These are phyloP conservation scores for Setaria viridis DNA, from an alignment of 202 grass and related monocot genomes.

Conservation along the genomic window DNA sequence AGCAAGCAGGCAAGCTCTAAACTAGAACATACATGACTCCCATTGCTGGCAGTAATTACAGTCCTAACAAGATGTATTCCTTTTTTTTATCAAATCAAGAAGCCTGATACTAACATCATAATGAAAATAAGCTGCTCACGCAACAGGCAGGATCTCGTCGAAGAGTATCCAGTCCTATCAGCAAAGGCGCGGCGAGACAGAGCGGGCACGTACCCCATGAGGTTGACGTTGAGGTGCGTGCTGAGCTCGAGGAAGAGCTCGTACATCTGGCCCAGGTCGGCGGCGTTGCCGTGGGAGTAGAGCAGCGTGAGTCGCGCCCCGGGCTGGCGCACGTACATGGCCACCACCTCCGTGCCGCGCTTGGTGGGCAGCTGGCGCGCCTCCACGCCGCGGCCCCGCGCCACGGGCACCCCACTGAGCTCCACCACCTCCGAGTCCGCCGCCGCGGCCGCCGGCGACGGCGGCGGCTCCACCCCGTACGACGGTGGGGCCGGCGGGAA, in stretches of 20 bases:
- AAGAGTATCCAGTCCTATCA: background rate
- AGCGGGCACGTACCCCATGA: constrained; percentile 64
- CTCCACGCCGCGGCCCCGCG: constrained; percentile 63
- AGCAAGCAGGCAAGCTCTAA: background rate
- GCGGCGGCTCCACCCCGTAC: constrained; percentile 58
- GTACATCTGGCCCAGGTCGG: constrained; percentile 90
- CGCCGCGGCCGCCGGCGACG: constrained; percentile 32
- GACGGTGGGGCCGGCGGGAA: constrained; percentile 66
- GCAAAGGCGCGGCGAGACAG: background rate
- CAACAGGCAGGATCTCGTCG: background rate
- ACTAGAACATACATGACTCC: background rate
- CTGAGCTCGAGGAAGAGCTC: constrained; percentile 93
- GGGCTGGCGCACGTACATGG: constrained; percentile 77
- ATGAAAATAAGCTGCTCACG: background rate
- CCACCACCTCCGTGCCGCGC: constrained; percentile 72
- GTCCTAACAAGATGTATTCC: background rate
- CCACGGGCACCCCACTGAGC: constrained; percentile 57
- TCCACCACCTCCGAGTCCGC: constrained; percentile 58
- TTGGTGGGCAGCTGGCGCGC: constrained; percentile 67
- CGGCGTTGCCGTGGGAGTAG: constrained; percentile 92
- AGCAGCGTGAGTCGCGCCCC: constrained; percentile 79
- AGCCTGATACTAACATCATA: background rate
- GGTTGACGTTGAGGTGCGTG: constrained; percentile 77
- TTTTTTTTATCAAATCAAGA: background rate
- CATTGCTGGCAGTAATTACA: background rate